Evolutionary conservation across 2,329 filamentous ascomycete species (phyloP), one percentile per base, ranked within the genome.

Genomic region (Rutstroemia sp.): DNA sequence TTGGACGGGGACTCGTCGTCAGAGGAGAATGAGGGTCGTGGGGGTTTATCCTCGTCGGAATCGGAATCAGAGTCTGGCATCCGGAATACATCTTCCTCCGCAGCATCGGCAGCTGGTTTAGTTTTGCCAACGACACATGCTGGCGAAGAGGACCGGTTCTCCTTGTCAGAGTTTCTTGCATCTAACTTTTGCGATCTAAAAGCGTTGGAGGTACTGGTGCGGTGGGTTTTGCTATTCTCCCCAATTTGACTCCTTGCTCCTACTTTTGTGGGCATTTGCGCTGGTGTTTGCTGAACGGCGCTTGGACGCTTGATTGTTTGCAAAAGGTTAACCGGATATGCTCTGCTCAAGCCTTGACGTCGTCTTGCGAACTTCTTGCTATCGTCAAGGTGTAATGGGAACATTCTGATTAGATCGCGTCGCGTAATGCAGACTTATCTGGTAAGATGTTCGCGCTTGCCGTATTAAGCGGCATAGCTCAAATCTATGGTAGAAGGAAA

Each of bases 321-420:
- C 3, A 56, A 47, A 8, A 56, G 54, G 6, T 18, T 46, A 16
- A 41, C 49, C 8, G 7, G 27, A 25, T 57, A 49, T 19, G 25
- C 12, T 16, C n/a, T 57, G 14, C 18, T 54, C 14, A 57, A 12
- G 8, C 55, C 55, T 45, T 37, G 30, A 44, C 55, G 50, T 38
- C 55, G 44, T n/a, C 7, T 8, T 45, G 34, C 21, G 18, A 4
- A 12, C 45, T 57, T 57, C n/a, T 34, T 49, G 38, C 42, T 54
- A 18, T 57, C 55, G 34, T 57, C 19, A 30, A 57, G 55, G 25
- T 49, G 39, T 18, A 57, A 54, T 19, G 42, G 30, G 18, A 44
- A 44, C n/a, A 21, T 44, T 44, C 18, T 44, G n/a, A 7, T 21
- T 5, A 30, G n/a, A 45, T 39, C 50, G 55, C 45, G 51, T 57